Percentiles rank a stretch among this genome's conserved stretches.
Evolutionary conservation across 2,329 filamentous ascomycete species (phyloP).

Genomic region (Fusarium tuaranense): DNA sequence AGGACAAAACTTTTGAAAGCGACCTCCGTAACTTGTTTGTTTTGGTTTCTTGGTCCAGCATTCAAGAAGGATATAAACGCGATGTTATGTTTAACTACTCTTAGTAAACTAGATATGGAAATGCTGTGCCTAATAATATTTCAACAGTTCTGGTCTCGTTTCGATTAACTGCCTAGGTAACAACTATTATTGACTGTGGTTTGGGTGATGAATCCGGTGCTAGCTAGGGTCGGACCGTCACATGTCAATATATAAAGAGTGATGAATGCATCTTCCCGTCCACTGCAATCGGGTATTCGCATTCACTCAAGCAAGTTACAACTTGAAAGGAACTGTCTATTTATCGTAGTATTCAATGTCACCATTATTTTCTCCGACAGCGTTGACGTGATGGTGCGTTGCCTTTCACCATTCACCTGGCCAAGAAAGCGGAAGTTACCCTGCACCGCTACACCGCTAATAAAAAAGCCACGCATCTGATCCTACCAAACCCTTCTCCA

Average conservation of each 20-base stretch:
- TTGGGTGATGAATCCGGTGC: not conserved
- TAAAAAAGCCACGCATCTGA: slow-evolving; percentile 1
- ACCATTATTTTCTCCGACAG: not conserved
- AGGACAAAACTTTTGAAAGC: too few species aligned
- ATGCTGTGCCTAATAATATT: not conserved
- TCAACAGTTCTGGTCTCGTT: not conserved
- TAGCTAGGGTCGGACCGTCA: not conserved
- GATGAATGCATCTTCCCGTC: not conserved
- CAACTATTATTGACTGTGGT: too few species aligned
- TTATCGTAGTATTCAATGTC: not conserved
- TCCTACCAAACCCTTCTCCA: not conserved
- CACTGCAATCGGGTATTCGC: not conserved
- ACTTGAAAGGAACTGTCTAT: not conserved
- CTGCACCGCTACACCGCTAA: slow-evolving; percentile 4
- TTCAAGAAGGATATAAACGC: not conserved
- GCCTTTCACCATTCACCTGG: not conserved
- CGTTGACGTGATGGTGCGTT: not conserved
- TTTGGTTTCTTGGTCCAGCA: not conserved
- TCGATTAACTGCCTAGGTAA: not conserved
- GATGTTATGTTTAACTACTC: not conserved
- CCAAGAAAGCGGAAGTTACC: not conserved
- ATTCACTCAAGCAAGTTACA: not conserved
- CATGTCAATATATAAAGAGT: not conserved
- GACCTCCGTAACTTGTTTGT: not conserved
- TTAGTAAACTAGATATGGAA: too few species aligned